Evolutionary conservation across 164 flowering plant species (phyloP).

Genomic region (Vitis vinifera): ASM3070453v1 NC_081822.1:6515001-6515500

Average conservation of each 20-base stretch:
- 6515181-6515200: background rate
- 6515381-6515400: no score
- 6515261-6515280: background rate
- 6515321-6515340: no score
- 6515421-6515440: background rate
- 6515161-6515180: conserved; percentile 6
- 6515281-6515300: no score
- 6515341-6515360: no score
- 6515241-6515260: background rate
- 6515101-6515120: background rate
- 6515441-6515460: background rate
- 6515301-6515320: no score
- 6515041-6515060: conserved; percentile 5
- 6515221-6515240: background rate
- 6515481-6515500: background rate
- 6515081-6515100: background rate
- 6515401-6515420: background rate
- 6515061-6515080: background rate
- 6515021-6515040: conserved; percentile 10
- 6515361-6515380: no score
- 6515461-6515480: background rate
- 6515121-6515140: conserved; percentile 2
- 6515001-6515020: conserved; percentile 14
- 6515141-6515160: conserved; percentile 17
- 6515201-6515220: background rate